A percentile compares a stretch with the other conserved stretches of the same genome.
Conservation (phyloP, 139 green algal genomes). For the Volvox reticuliferus region DNA sequence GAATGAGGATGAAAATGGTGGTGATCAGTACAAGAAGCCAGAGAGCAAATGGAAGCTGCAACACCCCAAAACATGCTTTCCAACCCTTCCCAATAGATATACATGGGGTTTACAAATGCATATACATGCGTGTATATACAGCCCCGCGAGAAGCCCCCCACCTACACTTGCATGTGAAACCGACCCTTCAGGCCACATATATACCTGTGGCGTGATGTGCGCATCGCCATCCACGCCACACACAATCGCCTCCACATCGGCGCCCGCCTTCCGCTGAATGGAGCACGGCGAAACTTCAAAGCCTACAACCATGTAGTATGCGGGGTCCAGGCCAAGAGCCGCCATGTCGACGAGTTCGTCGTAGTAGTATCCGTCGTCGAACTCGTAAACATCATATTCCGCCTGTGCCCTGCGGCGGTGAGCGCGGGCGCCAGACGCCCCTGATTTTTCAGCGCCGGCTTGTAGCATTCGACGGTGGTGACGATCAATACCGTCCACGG, state of each 20-base stretch:
- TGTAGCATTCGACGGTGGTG: background rate
- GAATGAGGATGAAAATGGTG: no score
- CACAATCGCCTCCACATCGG: constrained; percentile 72
- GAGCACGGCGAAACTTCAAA: constrained; percentile 80
- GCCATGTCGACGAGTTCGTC: background rate
- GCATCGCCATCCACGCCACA: constrained; percentile 71
- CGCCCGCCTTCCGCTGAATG: constrained; percentile 75
- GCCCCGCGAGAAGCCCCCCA: no score
- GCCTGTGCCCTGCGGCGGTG: background rate
- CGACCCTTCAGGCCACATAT: no score
- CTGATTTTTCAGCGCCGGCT: background rate
- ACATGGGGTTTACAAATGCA: no score
- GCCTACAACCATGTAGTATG: constrained; percentile 47
- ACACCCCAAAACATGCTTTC: no score
- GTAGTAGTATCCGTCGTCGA: background rate
- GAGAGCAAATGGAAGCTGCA: no score
- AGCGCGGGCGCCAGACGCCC: background rate
- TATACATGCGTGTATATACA: no score
- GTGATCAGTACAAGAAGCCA: no score
- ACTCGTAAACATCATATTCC: background rate
- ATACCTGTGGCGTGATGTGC: constrained; percentile 58
- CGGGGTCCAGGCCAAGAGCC: background rate
- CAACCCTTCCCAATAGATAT: no score
- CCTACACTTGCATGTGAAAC: no score
- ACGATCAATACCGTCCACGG: constrained; percentile 65